Evolutionary conservation across 2,329 filamentous ascomycete species (phyloP).

Genomic region (Aureobasidium musti): DNA sequence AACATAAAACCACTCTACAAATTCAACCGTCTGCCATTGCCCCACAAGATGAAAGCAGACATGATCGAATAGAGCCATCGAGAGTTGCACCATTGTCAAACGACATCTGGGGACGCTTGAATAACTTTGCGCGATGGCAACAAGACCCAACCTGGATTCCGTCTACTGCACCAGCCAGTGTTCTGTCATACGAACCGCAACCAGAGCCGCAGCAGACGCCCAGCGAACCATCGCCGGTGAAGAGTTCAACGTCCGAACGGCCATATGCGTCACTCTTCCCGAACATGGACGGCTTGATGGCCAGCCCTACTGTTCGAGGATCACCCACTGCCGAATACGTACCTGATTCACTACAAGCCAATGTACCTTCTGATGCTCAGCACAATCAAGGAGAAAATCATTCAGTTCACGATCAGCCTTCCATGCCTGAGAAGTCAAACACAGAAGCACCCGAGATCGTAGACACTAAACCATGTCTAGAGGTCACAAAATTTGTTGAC

Average conservation of each 20-base stretch:
- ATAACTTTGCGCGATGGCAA: conserved; percentile 41
- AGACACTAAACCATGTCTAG: background rate
- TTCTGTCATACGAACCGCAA: conserved; percentile 29
- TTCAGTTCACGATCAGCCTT: background rate
- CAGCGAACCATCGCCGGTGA: conserved; percentile 37
- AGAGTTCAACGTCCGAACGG: conserved; percentile 8
- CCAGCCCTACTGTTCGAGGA: conserved; percentile 22
- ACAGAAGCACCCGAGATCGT: background rate
- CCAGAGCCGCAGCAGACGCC: conserved; percentile 30
- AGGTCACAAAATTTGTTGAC: background rate
- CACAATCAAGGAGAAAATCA: background rate
- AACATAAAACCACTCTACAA: conserved; percentile 6
- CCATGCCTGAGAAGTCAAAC: background rate
- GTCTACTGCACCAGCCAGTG: conserved; percentile 40
- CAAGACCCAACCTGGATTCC: conserved; percentile 38
- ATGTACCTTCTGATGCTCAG: background rate
- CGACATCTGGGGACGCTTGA: conserved; percentile 42
- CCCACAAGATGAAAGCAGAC: conserved; percentile 12
- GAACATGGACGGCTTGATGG: conserved; percentile 23
- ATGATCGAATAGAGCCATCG: background rate
- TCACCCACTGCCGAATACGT: conserved; percentile 1
- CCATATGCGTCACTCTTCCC: conserved; percentile 21
- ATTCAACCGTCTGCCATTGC: background rate
- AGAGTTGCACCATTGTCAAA: background rate
- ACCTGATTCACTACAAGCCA: conserved; percentile 3